Conservation (phyloP, 2,329 filamentous ascomycete species). For the Bipolaris sorokiniana region DNA sequence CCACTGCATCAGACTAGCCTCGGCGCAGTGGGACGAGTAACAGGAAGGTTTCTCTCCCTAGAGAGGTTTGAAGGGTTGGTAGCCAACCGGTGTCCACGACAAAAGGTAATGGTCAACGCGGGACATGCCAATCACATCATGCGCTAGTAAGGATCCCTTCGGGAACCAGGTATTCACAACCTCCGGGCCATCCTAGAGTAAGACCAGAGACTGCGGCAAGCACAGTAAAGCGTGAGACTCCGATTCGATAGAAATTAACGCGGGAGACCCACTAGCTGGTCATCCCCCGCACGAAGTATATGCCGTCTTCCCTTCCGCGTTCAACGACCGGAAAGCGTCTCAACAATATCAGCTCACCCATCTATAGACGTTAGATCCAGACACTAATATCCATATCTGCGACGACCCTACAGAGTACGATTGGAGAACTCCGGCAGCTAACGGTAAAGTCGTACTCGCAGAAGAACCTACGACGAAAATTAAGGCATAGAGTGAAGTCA, state of each 20-base stretch:
- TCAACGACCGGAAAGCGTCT: neutral
- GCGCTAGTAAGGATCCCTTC: no score
- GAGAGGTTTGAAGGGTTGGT: no score
- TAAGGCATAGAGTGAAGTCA: neutral
- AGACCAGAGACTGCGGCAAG: neutral
- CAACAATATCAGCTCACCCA: neutral
- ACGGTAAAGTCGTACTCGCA: neutral
- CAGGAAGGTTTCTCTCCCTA: no score
- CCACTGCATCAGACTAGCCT: no score
- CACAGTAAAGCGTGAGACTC: neutral
- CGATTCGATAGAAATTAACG: conserved; percentile 16
- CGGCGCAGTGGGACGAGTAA: no score
- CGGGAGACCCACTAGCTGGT: conserved; percentile 2
- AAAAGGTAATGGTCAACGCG: no score
- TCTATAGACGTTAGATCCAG: neutral
- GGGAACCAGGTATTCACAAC: no score
- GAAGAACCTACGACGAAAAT: neutral
- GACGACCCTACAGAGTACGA: neutral
- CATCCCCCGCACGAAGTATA: neutral
- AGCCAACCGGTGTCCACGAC: no score
- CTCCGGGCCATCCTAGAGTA: no score
- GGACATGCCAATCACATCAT: no score
- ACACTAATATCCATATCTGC: neutral
- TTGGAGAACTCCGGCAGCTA: neutral
- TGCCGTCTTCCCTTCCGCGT: conserved; percentile 10